These are phyloP conservation scores for Suhomyces bolitotheri DNA, from an alignment of 1,139 yeast species.

Conservation along the genomic window DNA sequence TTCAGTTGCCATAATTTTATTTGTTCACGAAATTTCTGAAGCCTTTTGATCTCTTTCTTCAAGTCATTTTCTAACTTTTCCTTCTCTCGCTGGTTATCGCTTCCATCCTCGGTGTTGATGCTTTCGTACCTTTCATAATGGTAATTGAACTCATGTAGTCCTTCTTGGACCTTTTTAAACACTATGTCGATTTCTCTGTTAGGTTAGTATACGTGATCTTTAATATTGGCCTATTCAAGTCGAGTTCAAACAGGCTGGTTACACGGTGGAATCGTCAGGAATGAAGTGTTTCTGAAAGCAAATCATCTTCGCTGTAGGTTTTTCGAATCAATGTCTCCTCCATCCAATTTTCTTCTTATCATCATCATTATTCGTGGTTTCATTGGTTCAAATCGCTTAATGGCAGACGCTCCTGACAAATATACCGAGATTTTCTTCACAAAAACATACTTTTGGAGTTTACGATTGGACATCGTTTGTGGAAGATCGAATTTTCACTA, in stretches of 20 bases:
- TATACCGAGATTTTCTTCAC: neutral
- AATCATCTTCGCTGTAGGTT: no score
- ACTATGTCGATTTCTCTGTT: conserved; percentile 28
- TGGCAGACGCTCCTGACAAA: no score
- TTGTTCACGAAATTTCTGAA: conserved; percentile 32
- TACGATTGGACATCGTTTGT: conserved; percentile 39
- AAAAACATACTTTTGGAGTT: conserved; percentile 47
- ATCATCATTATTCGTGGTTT: no score
- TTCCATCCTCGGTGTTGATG: conserved; percentile 31
- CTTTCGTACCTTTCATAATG: conserved; percentile 47
- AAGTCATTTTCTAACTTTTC: conserved; percentile 29
- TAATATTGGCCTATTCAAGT: no score
- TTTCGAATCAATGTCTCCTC: no score
- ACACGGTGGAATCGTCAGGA: no score
- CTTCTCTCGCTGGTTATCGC: conserved; percentile 29
- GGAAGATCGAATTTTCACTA: neutral
- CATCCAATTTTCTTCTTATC: no score
- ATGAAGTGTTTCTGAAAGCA: no score
- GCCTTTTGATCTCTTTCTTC: conserved; percentile 30
- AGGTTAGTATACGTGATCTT: conserved; percentile 10
- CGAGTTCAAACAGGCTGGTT: no score
- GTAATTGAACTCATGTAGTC: conserved; percentile 38
- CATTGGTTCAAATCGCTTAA: no score
- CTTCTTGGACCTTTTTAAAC: conserved; percentile 31
- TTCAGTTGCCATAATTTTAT: conserved; percentile 39